Evolutionary conservation across 2,329 filamentous ascomycete genomes (phyloP), one percentile per base, ranked within the genome.

Genomic region (Sporothrix dimorphospora): DNA sequence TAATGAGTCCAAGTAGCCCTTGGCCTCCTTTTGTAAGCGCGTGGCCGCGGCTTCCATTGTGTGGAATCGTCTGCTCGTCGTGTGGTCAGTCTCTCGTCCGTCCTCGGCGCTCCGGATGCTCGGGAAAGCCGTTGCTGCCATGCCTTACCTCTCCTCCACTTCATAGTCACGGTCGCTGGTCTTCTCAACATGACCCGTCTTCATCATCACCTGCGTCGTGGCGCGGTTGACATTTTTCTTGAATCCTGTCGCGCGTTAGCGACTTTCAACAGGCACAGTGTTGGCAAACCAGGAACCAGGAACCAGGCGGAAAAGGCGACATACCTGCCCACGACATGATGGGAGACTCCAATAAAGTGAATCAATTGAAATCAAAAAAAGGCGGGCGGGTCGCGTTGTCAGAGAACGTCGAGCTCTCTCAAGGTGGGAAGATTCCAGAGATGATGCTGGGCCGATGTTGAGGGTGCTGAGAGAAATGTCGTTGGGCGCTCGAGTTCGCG

Each of bases 201-300:
- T 99, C 95, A 99, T 98, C 94, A 99, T 98, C 75, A 98, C 95
- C 90, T 98, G 94, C 84, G 97, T 99, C 83, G 95, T 98, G 79
- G 95, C 95, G 85, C 96, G 94, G 86, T 96, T 95, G 86, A 98
- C 94, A 90, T 97, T 97, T 83, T 97, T 97, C 86, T 96, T 94
- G 85, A 94, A 95, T 76, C 91, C 91, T 92, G 49, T 0, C 40
- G 16, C 8, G 21, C 9, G 55, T 67, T 55, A 72, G 68, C 47
- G 7, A 27, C 38, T 19, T 21, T n/a, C 21, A 45, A 9, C 55
- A 19, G 42, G 30, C 45, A 42, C 19, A n/a, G 66, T 27, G 40
- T 34, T 19, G 19, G 49, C 47, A 11, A 47, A 7, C 19, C 45
- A 38, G 53, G 66, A 47, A 7, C 19, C 45, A 38, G 53, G 66